These are phyloP conservation scores for Triglochin maritima DNA, from an alignment of 106 monocot species.

Conservation along the genomic window DNA sequence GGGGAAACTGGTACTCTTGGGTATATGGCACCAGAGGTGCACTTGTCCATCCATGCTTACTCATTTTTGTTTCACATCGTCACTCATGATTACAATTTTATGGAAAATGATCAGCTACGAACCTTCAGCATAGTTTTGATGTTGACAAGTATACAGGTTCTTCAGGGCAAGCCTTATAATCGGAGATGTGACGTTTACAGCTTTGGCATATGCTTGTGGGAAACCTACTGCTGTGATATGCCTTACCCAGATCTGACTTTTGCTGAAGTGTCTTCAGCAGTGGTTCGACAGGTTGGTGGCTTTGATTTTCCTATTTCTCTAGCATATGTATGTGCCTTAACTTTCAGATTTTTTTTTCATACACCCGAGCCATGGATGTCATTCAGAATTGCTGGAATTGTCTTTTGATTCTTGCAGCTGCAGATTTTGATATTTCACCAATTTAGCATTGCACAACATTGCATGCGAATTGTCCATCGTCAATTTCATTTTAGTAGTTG, in stretches of 20 bases:
- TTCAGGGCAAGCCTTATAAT: slow-evolving; percentile 65
- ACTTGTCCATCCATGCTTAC: background rate
- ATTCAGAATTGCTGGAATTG: too few relatives aligned
- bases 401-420: too few relatives aligned
- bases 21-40: slow-evolving; percentile 95
- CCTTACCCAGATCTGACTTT: slow-evolving; percentile 52
- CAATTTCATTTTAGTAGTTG: background rate
- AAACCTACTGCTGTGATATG: slow-evolving; percentile 71
- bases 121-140: background rate
- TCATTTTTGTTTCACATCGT: background rate
- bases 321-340: background rate
- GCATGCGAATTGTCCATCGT: background rate
- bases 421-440: background rate
- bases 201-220: slow-evolving; percentile 77
- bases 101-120: background rate
- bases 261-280: slow-evolving; percentile 47
- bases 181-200: slow-evolving; percentile 74
- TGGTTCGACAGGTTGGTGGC: slow-evolving; percentile 47
- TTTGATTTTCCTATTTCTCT: slow-evolving; percentile 2
- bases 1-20: slow-evolving; percentile 95
- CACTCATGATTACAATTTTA: background rate
- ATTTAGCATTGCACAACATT: background rate
- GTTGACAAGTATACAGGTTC: slow-evolving; percentile 24
- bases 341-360: background rate
- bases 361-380: background rate